Conservation (phyloP, 2,329 filamentous ascomycete genomes). For the Lomentospora prolificans region DNA sequence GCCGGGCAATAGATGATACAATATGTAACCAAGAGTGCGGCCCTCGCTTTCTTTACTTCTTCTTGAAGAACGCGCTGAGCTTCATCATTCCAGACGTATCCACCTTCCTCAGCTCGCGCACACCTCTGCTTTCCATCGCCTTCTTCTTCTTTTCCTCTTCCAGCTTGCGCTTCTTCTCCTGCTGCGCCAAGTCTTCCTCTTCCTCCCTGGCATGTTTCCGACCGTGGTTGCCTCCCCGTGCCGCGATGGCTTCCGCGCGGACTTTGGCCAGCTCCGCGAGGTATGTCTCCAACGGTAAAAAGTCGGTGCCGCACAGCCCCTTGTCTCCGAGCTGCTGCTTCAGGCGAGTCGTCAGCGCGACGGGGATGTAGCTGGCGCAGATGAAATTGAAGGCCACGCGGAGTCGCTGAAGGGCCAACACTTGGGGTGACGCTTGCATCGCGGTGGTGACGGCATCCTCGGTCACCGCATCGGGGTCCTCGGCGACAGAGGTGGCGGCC, state of each 20-base stretch:
- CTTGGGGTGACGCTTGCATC: constrained; percentile 34
- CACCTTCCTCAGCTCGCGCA: constrained; percentile 79
- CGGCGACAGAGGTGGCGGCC: constrained; percentile 32
- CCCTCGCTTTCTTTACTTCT: constrained; percentile 43
- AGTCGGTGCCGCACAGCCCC: constrained; percentile 40
- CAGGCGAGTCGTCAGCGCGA: constrained; percentile 31
- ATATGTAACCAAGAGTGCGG: too few species aligned
- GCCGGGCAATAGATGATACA: not conserved
- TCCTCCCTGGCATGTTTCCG: constrained; percentile 60
- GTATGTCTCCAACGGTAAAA: constrained; percentile 61
- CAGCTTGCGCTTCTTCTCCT: constrained; percentile 74
- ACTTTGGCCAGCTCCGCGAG: constrained; percentile 55
- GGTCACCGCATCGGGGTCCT: constrained; percentile 19
- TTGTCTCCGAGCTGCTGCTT: constrained; percentile 28
- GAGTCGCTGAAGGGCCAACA: constrained; percentile 52
- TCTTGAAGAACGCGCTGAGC: constrained; percentile 87
- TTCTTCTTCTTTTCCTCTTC: constrained; percentile 87
- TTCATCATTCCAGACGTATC: constrained; percentile 94
- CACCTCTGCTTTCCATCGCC: constrained; percentile 60
- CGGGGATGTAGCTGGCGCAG: constrained; percentile 48
- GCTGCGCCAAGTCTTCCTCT: constrained; percentile 52
- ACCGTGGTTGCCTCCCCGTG: constrained; percentile 62
- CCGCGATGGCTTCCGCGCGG: constrained; percentile 59
- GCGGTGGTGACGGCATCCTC: constrained; percentile 28
- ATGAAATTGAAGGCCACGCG: constrained; percentile 57